phyloP scores from a whole-genome alignment of 1,139 yeast species.

The Wickerhamomyces sp. region DNA sequence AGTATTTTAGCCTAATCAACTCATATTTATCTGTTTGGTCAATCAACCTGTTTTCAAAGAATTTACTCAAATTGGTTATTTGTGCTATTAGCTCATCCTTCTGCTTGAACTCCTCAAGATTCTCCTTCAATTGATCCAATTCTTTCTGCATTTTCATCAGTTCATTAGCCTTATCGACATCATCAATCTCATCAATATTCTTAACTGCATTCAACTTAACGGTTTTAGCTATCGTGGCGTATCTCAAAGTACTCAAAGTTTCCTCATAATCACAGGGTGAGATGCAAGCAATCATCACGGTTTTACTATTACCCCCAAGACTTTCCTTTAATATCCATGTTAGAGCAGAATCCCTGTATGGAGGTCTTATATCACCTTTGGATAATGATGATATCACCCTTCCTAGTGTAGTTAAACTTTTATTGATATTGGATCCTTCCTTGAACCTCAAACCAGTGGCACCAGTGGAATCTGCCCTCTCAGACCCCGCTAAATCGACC shows the following conservation, averaged over 20 bases:
- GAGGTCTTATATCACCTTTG: slow-evolving; percentile 25
- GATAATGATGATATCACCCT: slow-evolving; percentile 65
- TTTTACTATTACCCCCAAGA: slow-evolving; percentile 70
- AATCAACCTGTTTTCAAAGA: slow-evolving; percentile 39
- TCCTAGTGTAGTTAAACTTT: slow-evolving; percentile 71
- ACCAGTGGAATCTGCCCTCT: slow-evolving; percentile 60
- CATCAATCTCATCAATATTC: slow-evolving; percentile 38
- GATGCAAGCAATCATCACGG: slow-evolving; percentile 71
- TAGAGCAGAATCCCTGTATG: slow-evolving; percentile 68
- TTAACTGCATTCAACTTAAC: slow-evolving; percentile 58
- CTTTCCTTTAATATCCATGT: slow-evolving; percentile 73
- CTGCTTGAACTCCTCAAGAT: slow-evolving; percentile 27
- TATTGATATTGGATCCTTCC: slow-evolving; percentile 74
- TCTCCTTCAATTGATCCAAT: slow-evolving; percentile 26
- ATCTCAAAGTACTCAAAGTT: slow-evolving; percentile 65
- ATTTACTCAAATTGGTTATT: slow-evolving; percentile 25
- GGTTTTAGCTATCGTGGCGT: slow-evolving; percentile 70
- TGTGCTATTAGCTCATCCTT: slow-evolving; percentile 20
- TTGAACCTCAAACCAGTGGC: slow-evolving; percentile 60
- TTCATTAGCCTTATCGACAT: slow-evolving; percentile 14
- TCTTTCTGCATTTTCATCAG: slow-evolving; percentile 36
- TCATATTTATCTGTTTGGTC: slow-evolving; percentile 24
- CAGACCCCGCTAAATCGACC: slow-evolving; percentile 83
- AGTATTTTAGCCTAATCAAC: slow-evolving; percentile 13
- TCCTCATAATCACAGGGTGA: slow-evolving; percentile 77